Evolutionary conservation across 164 flowering plant genomes (phyloP).

Genomic region (Berberis vulgaris): DNA sequence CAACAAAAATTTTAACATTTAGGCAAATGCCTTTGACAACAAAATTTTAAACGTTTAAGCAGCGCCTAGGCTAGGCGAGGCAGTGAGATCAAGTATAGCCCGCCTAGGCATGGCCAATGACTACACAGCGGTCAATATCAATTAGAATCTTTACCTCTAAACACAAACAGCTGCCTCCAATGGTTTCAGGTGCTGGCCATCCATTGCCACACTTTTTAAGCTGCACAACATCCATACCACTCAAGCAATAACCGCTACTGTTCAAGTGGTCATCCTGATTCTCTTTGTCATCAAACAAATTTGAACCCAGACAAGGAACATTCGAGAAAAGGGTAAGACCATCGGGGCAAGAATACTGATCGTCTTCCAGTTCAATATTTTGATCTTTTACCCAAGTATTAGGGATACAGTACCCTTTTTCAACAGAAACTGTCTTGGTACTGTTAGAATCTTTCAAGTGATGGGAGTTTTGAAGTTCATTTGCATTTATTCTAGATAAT

Average conservation of each 20-base stretch:
- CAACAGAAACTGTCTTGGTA: constrained; percentile 3
- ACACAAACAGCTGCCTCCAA: constrained; percentile 44
- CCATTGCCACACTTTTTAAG: constrained; percentile 59
- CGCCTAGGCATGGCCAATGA: no score
- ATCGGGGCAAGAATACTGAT: constrained; percentile 41
- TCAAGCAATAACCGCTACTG: constrained; percentile 36
- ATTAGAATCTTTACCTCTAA: constrained; percentile 34
- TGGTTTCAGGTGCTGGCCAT: constrained; percentile 22
- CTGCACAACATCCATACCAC: constrained; percentile 45
- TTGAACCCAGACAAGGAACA: constrained; percentile 30
- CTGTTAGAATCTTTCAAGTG: constrained; percentile 10
- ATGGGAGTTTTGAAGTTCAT: constrained; percentile 18
- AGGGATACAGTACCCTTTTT: constrained; percentile 75
- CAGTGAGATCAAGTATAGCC: no score
- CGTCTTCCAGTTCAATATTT: constrained; percentile 15
- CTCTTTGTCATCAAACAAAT: constrained; percentile 12
- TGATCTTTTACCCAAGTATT: constrained; percentile 34
- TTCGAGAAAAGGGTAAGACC: constrained; percentile 41
- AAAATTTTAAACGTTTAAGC: no score
- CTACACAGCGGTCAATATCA: no score
- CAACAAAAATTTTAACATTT: no score
- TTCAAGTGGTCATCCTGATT: constrained; percentile 12
- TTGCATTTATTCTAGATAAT: constrained; percentile 23
- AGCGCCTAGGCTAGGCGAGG: no score
- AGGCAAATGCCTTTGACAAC: no score